Base-by-base conservation (phyloP, 768 basidiomycete species). In the Termitomyces bulborhizus region DNA sequence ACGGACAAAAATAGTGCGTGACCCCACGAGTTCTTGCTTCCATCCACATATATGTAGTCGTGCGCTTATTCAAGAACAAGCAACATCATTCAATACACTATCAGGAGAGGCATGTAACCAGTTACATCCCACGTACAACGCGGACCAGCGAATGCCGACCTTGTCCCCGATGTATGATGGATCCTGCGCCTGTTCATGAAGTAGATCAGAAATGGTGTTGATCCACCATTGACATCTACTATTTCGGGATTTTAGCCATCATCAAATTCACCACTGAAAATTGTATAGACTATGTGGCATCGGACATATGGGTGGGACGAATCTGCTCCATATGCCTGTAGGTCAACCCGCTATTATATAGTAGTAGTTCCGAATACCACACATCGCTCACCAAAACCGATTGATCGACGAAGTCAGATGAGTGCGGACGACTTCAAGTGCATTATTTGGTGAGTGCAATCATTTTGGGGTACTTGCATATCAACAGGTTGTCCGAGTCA, bases 111-210 rank as follows among this genome's bases (percentile, higher is more conserved):
- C 49, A 41, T 24, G 5, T 29, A 42, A 51, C 11, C 18, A 21
- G 40, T 7, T 32, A 29, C 49, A 49, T 62, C 57, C 56, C 57
- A 59, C 56, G 61, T 55, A 59, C 45, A 53, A 44, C 55, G 52
- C 58, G 52, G 58, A 52, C 24, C 9, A 32, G 8, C 3, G 26
- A 37, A 15, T 5, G 9, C 26, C 13, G 53, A 46, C 44, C 26
- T 46, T 53, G 34, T 45, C 29, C 45, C 53, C 34, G 53, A 54
- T 15, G 21, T 18, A 42, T 39, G 48, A n/a, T 31, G 31, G 29
- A 46, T 5, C 31, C n/a, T 24, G 18, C 43, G 15, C 15, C 11
- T 34, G 34, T 18, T 44, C 43, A 15, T 26, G 32, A 3, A 41
- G 45, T 29, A 21, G 18, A 55, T 45, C 31, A 43, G 16, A 51